These are phyloP conservation scores for Trametes cubensis DNA, from an alignment of 768 basidiomycete genomes.

Conservation along the genomic window DNA sequence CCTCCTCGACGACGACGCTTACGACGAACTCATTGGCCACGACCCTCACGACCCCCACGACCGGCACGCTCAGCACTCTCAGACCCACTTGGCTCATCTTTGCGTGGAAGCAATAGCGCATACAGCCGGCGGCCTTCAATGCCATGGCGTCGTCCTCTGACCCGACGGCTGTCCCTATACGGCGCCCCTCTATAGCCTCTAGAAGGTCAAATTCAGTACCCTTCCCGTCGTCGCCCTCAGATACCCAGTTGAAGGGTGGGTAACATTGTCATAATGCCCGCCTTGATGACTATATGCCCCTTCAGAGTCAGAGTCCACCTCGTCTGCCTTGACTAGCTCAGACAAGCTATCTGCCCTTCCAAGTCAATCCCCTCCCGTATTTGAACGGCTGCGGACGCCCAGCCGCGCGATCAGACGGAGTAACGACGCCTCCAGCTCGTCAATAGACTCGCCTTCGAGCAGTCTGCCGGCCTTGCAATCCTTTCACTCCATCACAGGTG, in stretches of 20 bases:
- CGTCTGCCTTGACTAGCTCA: conserved; percentile 42
- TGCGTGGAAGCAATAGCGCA: too few species aligned
- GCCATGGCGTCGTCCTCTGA: not conserved
- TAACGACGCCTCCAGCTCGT: conserved; percentile 47
- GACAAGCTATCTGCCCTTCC: conserved; percentile 50
- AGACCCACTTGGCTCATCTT: too few species aligned
- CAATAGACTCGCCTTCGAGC: conserved; percentile 35
- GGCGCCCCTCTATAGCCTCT: conserved; percentile 3
- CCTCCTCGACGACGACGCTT: too few species aligned
- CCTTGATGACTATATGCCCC: not conserved
- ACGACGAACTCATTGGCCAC: not conserved
- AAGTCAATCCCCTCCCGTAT: conserved; percentile 38
- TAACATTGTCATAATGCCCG: not conserved
- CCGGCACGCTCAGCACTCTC: not conserved
- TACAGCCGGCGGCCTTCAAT: not conserved
- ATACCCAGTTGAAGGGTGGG: conserved; percentile 10
- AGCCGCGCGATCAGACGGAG: conserved; percentile 39
- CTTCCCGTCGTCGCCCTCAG: conserved; percentile 20
- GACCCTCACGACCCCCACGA: not conserved
- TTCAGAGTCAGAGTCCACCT: conserved; percentile 31
- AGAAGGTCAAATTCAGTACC: conserved; percentile 23
- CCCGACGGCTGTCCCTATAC: not conserved
- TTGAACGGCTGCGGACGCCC: conserved; percentile 35
- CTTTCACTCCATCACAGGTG: conserved; percentile 7
- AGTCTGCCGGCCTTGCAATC: conserved; percentile 26